Conservation (phyloP, 2,329 filamentous ascomycete genomes). For the Meredithiella fracta region DNA sequence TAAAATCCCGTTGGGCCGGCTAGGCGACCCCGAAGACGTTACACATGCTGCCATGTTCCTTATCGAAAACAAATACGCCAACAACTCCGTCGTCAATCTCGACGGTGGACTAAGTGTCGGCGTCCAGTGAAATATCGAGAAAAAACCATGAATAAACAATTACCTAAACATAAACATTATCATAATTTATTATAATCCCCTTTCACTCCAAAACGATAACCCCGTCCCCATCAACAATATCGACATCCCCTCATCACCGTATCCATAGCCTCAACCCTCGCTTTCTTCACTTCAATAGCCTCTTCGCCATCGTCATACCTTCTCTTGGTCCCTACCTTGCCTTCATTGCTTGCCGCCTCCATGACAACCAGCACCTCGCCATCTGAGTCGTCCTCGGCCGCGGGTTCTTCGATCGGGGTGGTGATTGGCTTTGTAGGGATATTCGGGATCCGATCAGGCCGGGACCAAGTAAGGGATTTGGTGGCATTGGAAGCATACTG, state of each 20-base stretch:
- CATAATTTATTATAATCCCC: conserved; percentile 30
- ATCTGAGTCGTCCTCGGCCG: conserved; percentile 20
- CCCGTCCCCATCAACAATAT: conserved; percentile 22
- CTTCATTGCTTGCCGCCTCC: background rate
- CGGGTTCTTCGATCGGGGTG: conserved; percentile 20
- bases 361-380: conserved; percentile 21
- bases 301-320: conserved; percentile 24
- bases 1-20: conserved; percentile 29
- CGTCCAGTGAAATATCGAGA: conserved; percentile 13
- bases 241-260: conserved; percentile 19
- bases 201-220: conserved; percentile 30
- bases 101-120: conserved; percentile 66
- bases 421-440: conserved; percentile 11
- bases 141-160: background rate
- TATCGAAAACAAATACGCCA: conserved; percentile 62
- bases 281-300: conserved; percentile 30
- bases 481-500: conserved; percentile 27
- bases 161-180: conserved; percentile 17
- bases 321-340: conserved; percentile 27
- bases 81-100: conserved; percentile 72
- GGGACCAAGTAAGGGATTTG: background rate
- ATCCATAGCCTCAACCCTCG: conserved; percentile 27
- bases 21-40: conserved; percentile 54
- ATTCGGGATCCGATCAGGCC: background rate
- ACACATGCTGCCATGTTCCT: conserved; percentile 72